Percentiles rank a stretch among this genome's conserved stretches.
phyloP scores from a whole-genome alignment of 306 rosid species.

The Corylus americana region DNA sequence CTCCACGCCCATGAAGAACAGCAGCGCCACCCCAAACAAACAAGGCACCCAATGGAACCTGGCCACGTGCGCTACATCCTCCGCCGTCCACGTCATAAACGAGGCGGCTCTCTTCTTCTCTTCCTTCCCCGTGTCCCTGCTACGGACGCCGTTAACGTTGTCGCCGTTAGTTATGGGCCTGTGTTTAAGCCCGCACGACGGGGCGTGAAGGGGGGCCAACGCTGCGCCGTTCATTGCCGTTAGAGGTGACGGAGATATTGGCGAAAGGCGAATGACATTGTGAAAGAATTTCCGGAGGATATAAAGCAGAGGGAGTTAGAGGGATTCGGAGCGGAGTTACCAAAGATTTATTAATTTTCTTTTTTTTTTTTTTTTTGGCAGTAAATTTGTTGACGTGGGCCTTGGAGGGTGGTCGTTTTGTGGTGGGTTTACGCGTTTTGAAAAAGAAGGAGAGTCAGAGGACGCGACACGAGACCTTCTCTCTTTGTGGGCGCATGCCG shows the following conservation, averaged over 20 bases:
- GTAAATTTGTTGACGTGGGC: background rate
- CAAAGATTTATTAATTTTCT: slow-evolving; percentile 29
- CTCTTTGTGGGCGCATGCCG: no score
- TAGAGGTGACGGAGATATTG: background rate
- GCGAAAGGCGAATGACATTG: background rate
- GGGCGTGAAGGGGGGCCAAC: slow-evolving; percentile 11
- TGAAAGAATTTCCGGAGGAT: background rate
- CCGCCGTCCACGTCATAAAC: slow-evolving; percentile 66
- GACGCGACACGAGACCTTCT: no score
- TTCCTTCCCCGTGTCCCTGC: slow-evolving; percentile 21
- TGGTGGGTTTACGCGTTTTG: no score
- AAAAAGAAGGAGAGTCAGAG: no score
- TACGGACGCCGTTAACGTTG: slow-evolving; percentile 15
- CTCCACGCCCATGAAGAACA: slow-evolving; percentile 92
- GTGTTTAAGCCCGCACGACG: background rate
- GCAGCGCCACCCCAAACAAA: slow-evolving; percentile 53
- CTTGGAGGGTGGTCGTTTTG: no score
- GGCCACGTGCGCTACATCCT: slow-evolving; percentile 63
- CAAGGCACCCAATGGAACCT: slow-evolving; percentile 81
- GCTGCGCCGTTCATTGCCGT: slow-evolving; percentile 51
- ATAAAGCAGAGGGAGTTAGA: background rate
- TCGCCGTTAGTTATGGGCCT: slow-evolving; percentile 18
- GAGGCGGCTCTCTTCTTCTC: slow-evolving; percentile 25
- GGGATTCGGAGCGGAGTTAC: slow-evolving; percentile 44
- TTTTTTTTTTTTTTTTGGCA: background rate